Conservation (phyloP, 2,329 filamentous ascomycete genomes). For the Ambrosiella cleistominuta region DNA sequence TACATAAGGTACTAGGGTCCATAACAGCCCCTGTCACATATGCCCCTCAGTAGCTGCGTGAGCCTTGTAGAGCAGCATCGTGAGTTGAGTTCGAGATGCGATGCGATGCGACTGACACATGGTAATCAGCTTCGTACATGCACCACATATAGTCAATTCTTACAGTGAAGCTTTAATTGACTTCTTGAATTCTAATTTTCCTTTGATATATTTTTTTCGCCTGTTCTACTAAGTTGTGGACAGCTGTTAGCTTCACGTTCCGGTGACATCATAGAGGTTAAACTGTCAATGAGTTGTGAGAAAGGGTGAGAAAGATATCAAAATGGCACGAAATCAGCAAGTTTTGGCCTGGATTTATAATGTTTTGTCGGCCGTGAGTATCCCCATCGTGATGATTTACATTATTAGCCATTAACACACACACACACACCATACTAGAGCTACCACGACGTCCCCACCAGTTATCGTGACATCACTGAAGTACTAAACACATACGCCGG, state of each 20-base stretch:
- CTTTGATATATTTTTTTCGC: no score
- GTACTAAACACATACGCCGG: conserved; percentile 63
- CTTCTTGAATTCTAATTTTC: no score
- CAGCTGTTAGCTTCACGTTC: not conserved
- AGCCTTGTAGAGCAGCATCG: not conserved
- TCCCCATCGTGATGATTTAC: not conserved
- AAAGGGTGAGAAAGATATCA: not conserved
- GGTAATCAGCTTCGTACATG: no score
- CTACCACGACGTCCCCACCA: conserved; percentile 82
- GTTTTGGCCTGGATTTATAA: conserved; percentile 54
- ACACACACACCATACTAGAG: conserved; percentile 37
- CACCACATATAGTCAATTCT: no score
- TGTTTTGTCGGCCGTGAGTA: conserved; percentile 56
- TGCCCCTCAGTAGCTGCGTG: not conserved
- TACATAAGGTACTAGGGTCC: no score
- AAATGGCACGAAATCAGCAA: not conserved
- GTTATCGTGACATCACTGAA: conserved; percentile 80
- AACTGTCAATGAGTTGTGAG: not conserved
- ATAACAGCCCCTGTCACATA: not conserved
- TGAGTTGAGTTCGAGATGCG: not conserved
- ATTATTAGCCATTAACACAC: not conserved
- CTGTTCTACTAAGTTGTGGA: no score
- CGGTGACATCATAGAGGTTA: not conserved
- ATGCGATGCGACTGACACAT: not conserved
- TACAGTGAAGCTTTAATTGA: no score